Conservation (phyloP, 345 rosid species). For the Populus euphratica region DNA sequence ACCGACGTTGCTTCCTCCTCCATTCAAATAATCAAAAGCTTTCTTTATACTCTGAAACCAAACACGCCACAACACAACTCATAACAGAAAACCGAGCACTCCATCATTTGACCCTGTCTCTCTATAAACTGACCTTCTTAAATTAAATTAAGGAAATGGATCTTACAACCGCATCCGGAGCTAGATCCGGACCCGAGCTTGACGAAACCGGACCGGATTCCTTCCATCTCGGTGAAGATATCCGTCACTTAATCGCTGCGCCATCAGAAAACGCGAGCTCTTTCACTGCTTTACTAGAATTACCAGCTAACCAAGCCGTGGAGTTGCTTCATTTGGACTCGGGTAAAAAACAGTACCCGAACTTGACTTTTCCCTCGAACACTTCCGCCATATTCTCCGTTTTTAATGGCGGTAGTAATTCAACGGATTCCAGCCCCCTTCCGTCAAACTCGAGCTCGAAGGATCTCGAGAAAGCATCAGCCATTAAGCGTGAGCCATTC, state of each 20-base stretch:
- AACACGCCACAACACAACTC: neutral
- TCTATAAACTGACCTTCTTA: neutral
- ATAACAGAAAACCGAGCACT: neutral
- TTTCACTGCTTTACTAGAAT: constrained; percentile 59
- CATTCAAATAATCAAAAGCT: neutral
- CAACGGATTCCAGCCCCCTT: constrained; percentile 28
- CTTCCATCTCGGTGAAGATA: constrained; percentile 47
- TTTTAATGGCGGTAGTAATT: constrained; percentile 15
- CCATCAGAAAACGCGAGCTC: constrained; percentile 48
- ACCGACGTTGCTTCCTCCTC: neutral
- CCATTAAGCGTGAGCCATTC: constrained; percentile 43
- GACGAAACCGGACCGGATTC: constrained; percentile 39
- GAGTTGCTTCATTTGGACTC: constrained; percentile 57
- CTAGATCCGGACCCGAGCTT: constrained; percentile 43
- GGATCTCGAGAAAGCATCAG: constrained; percentile 21
- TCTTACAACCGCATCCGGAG: constrained; percentile 29
- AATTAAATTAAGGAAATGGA: constrained; percentile 35
- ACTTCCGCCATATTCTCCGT: constrained; percentile 31
- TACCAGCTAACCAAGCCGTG: constrained; percentile 49
- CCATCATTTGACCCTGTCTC: neutral
- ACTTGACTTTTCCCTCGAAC: constrained; percentile 35
- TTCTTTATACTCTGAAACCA: neutral
- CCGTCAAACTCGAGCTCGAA: constrained; percentile 36
- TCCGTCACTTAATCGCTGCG: constrained; percentile 39
- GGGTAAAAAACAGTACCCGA: neutral